Evolutionary conservation across 257 asterid species (phyloP).

Genomic region (Voacanga thouarsii): DNA sequence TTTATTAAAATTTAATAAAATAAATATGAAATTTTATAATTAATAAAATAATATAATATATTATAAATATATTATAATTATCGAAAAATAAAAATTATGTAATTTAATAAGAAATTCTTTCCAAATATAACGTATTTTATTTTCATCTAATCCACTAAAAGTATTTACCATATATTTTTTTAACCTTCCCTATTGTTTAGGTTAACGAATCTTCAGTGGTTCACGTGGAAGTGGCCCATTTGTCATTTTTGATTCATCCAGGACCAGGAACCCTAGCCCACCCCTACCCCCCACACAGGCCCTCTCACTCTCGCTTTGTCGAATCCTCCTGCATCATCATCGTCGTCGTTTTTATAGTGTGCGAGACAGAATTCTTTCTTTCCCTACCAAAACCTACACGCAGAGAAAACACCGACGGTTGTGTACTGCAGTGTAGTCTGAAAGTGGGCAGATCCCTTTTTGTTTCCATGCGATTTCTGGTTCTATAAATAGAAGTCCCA

Average conservation of each 20-base stretch:
- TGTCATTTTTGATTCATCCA: conserved; percentile 2
- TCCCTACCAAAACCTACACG: not conserved
- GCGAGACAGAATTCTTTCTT: not conserved
- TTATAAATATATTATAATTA: no score
- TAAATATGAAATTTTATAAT: no score
- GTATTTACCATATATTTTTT: no score
- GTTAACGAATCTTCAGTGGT: conserved; percentile 15
- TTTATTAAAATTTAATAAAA: no score
- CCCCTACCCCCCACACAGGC: not conserved
- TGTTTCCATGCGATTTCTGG: conserved; percentile 11
- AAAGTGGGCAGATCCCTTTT: not conserved
- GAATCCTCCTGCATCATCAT: not conserved
- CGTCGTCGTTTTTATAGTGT: not conserved
- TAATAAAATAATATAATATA: no score
- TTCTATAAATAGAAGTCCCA: conserved; percentile 17
- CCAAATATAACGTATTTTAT: no score
- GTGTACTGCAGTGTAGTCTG: not conserved
- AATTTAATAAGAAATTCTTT: no score
- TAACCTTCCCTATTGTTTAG: no score
- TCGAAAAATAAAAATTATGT: no score
- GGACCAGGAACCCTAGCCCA: not conserved
- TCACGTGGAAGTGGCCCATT: conserved; percentile 41
- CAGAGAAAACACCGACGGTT: not conserved
- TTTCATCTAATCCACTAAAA: no score
- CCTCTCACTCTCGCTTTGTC: not conserved